A percentile compares a stretch with the other conserved stretches of the same genome.
These are phyloP conservation scores for Saussurea involucrata DNA, from an alignment of 129 eudicot species.

Conservation along the genomic window DNA sequence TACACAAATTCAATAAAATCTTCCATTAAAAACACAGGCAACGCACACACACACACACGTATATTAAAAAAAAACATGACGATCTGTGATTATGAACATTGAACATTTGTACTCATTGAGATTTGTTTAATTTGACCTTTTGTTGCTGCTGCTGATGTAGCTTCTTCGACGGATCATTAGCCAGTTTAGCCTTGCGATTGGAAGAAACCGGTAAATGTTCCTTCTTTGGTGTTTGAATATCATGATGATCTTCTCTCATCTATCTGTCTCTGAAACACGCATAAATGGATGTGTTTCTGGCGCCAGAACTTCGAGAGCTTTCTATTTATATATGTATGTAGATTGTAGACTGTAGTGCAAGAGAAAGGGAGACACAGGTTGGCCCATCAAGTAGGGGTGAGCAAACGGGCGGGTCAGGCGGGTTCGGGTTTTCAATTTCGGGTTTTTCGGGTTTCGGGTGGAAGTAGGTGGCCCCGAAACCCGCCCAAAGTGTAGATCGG, in stretches of 20 bases:
- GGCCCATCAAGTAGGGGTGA: too few species aligned
- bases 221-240: slow-evolving; percentile 33
- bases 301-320: slow-evolving; percentile 19
- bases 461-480: too few species aligned
- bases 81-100: slow-evolving; percentile 1
- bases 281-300: slow-evolving; percentile 14
- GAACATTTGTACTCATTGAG: not conserved
- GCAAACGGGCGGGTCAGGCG: too few species aligned
- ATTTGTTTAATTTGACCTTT: slow-evolving; percentile 20
- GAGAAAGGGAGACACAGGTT: not conserved
- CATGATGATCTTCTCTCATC: slow-evolving; percentile 26
- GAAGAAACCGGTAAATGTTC: slow-evolving; percentile 10
- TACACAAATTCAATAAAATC: not conserved
- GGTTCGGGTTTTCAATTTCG: too few species aligned
- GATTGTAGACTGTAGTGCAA: not conserved
- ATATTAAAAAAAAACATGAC: not conserved
- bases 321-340: too few species aligned
- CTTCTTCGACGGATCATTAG: slow-evolving; percentile 11
- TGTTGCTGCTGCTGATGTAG: slow-evolving; percentile 16
- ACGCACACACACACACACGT: not conserved
- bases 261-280: not conserved
- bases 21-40: not conserved
- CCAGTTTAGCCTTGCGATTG: slow-evolving; percentile 23
- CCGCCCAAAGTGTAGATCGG: too few species aligned
- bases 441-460: too few species aligned